Base-by-base conservation (phyloP, 225 moss, liverwort and hornwort genomes). In the Pleurozium schreberi region DNA sequence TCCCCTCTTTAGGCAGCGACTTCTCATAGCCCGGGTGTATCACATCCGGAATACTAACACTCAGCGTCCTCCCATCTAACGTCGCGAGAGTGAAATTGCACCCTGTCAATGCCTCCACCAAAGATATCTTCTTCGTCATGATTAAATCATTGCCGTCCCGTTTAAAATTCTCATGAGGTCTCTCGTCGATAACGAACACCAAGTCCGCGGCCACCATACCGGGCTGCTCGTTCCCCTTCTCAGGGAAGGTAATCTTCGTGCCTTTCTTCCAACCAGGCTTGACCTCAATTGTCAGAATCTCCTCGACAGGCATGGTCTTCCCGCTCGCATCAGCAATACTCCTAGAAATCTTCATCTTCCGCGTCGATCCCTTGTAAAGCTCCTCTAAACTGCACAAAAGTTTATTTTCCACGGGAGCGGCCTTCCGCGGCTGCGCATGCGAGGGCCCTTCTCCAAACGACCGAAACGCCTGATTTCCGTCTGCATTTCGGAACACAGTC, bases 261-360 rank as follows among this genome's bases (percentile, higher is more conserved):
- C 98, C 98, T 66, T 96, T 99, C 93, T 99, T 99, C 98, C 98
- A 99, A 19, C 98, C 98, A 30, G 98, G 98, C 93, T 99, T 99
- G 78, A 99, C 96, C 88, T 99, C 98, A 92, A 99, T 99, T 91
- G 98, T 96, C 86, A 99, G 90, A 84, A 99, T 99, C 97, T 99
- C 98, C 90, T 99, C 98, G 36, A 97, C 95, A 23, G 96, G 96
- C 90, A 99, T 83, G 22, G 97, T 96, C 94, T 96, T 99, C 60
- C 98, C 98, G 59, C 93, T 95, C 33, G 95, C 92, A 92, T 99
- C 98, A 6, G 98, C 98, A 71, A 99, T 96, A 91, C 95, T 99
- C 91, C 98, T 96, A 40, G 98, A 99, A 84, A 99, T 99, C 95
- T 99, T 99, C 98, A 99, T 99, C 95, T 99, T 99, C 30, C 98